Evolutionary conservation across 352 stramenopile genomes (phyloP).

Genomic region (Bremia lactucae): DNA sequence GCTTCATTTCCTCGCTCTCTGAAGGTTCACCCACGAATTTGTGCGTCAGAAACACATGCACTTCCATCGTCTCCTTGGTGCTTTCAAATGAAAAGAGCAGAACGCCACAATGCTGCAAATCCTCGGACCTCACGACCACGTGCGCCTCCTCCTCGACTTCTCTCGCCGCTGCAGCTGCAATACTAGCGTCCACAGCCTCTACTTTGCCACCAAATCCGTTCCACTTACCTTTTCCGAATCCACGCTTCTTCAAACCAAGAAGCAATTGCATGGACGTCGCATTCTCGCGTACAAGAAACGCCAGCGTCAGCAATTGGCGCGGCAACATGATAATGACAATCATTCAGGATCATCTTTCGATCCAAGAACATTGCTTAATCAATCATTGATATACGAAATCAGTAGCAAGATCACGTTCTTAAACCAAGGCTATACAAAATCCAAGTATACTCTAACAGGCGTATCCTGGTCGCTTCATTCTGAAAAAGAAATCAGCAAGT

Average conservation of each 20-base stretch:
- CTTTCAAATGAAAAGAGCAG: slow-evolving; percentile 59
- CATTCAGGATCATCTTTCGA: too few relatives aligned
- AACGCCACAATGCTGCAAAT: slow-evolving; percentile 27
- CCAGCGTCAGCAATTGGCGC: slow-evolving; percentile 45
- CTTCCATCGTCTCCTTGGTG: slow-evolving; percentile 51
- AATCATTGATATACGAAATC: too few relatives aligned
- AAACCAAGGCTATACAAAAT: neutral
- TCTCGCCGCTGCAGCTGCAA: slow-evolving; percentile 41
- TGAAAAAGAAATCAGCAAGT: slow-evolving; percentile 2
- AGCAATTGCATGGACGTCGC: slow-evolving; percentile 29
- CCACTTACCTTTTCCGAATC: slow-evolving; percentile 84
- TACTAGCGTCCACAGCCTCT: slow-evolving; percentile 49
- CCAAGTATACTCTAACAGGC: too few relatives aligned
- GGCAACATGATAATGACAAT: too few relatives aligned
- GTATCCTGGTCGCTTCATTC: too few relatives aligned
- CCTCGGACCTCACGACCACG: slow-evolving; percentile 27
- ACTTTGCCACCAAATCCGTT: slow-evolving; percentile 89
- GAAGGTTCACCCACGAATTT: slow-evolving; percentile 52
- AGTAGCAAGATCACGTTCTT: neutral
- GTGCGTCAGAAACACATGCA: slow-evolving; percentile 73
- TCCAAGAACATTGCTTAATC: too few relatives aligned
- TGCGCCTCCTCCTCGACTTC: slow-evolving; percentile 68
- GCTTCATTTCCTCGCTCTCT: slow-evolving; percentile 86
- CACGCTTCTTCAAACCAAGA: slow-evolving; percentile 84
- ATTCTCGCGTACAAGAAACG: slow-evolving; percentile 32